Percentiles rank a stretch among this genome's conserved stretches.
Conservation (phyloP, 2,329 filamentous ascomycete genomes). For the Arthrobotrys musiformis region DNA sequence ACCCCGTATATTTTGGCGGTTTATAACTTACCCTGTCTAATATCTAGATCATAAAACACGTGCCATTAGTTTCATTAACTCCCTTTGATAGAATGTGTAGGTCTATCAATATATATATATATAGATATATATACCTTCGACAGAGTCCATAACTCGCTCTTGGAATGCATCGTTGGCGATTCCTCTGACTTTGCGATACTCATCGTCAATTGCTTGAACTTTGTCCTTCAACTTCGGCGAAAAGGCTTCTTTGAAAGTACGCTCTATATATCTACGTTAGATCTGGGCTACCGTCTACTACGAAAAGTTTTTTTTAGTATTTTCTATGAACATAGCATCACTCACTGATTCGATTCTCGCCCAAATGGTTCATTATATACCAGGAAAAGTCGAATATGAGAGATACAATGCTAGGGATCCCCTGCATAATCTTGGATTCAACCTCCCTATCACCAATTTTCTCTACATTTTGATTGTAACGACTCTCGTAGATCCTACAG, state of each 20-base stretch:
- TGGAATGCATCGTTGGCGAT: constrained; percentile 30
- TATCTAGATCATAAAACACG: too few relatives aligned
- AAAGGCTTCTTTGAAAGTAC: constrained; percentile 16
- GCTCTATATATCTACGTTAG: background rate
- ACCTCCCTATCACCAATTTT: background rate
- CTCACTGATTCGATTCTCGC: background rate
- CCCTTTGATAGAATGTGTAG: too few relatives aligned
- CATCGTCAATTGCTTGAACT: background rate
- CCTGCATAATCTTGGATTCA: constrained; percentile 10
- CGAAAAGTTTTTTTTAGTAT: background rate
- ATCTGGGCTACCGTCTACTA: background rate
- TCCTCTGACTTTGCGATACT: background rate
- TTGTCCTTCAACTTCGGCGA: constrained; percentile 17
- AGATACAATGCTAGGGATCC: background rate
- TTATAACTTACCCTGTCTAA: constrained; percentile 3
- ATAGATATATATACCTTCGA: background rate
- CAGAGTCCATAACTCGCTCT: constrained; percentile 19
- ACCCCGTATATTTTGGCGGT: background rate
- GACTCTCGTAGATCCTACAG: constrained; percentile 26
- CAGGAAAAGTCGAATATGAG: constrained; percentile 15
- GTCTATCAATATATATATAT: too few relatives aligned
- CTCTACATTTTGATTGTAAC: background rate
- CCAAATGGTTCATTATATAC: background rate
- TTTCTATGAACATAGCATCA: background rate
- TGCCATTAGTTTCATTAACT: background rate